Evolutionary conservation across 1,284 basidiomycete genomes (phyloP).

Genomic region (Ceratobasidium sp.): DNA sequence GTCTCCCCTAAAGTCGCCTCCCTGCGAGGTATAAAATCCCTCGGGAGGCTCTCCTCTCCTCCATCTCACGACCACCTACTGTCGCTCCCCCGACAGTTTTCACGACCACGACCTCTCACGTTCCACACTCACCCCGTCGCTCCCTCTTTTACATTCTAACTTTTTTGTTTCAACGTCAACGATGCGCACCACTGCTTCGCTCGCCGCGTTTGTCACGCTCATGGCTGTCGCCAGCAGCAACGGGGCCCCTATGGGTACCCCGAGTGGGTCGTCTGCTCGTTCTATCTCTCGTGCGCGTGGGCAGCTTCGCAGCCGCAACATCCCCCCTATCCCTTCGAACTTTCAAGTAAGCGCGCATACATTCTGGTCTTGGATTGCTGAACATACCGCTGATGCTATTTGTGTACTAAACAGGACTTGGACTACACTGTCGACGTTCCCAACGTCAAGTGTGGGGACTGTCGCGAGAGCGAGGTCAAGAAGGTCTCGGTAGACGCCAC

Average conservation of each 20-base stretch:
- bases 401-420: no score
- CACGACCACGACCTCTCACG: slow-evolving; percentile 7
- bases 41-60: neutral
- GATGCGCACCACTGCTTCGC: slow-evolving; percentile 21
- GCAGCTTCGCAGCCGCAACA: neutral
- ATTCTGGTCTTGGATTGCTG: neutral
- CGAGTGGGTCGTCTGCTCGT: neutral
- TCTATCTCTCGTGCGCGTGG: neutral
- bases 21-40: slow-evolving; percentile 12
- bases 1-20: neutral
- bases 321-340: neutral
- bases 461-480: no score
- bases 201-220: slow-evolving; percentile 22
- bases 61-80: slow-evolving; percentile 18
- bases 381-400: no score
- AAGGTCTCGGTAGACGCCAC: no score
- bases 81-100: slow-evolving; percentile 10
- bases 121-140: slow-evolving; percentile 1
- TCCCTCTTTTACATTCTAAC: slow-evolving; percentile 17
- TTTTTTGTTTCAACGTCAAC: neutral
- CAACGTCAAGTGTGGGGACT: no score
- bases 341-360: slow-evolving; percentile 23
- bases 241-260: slow-evolving; percentile 1
- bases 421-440: no score
- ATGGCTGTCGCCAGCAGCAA: slow-evolving; percentile 24